Conservation (phyloP, 164 flowering plant species). For the Dillenia suffruticosa region DNA sequence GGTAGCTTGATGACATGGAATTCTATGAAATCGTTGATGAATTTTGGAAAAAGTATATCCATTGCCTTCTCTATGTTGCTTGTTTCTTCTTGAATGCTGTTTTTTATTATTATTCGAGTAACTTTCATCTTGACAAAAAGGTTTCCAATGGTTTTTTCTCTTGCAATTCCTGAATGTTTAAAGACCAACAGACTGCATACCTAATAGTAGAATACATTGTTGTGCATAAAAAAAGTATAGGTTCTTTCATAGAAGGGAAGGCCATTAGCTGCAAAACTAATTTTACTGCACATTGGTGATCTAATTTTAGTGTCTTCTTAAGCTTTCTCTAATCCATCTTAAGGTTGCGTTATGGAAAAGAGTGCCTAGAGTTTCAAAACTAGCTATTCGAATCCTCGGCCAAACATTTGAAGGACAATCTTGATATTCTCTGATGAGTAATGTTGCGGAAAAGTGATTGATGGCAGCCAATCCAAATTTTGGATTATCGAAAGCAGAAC, state of each 20-base stretch:
- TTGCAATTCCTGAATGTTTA: slow-evolving; percentile 37
- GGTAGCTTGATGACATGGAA: slow-evolving; percentile 26
- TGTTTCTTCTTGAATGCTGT: slow-evolving; percentile 69
- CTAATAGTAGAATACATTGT: slow-evolving; percentile 35
- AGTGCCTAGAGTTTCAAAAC: slow-evolving; percentile 53
- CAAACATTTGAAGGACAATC: slow-evolving; percentile 54
- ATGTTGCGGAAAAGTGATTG: slow-evolving; percentile 39
- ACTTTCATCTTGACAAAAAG: too few relatives aligned
- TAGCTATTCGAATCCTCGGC: slow-evolving; percentile 51
- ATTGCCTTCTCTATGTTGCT: slow-evolving; percentile 65
- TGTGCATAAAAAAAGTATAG: slow-evolving; percentile 26
- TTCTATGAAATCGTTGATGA: too few relatives aligned
- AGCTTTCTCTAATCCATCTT: neutral
- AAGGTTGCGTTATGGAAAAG: slow-evolving; percentile 47
- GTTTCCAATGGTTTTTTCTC: slow-evolving; percentile 44
- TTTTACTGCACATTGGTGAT: slow-evolving; percentile 39
- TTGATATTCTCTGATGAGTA: slow-evolving; percentile 38
- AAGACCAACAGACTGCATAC: slow-evolving; percentile 25
- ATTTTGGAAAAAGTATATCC: slow-evolving; percentile 38
- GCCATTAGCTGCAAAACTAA: slow-evolving; percentile 20
- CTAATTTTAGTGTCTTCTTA: neutral
- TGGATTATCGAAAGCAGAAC: too few relatives aligned
- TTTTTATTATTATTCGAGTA: slow-evolving; percentile 36
- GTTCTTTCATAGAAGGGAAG: slow-evolving; percentile 29
- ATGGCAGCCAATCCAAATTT: too few relatives aligned